These are phyloP conservation scores for Mucor circinelloides DNA, from an alignment of 371 early-diverging fungal species.

Conservation along the genomic window DNA sequence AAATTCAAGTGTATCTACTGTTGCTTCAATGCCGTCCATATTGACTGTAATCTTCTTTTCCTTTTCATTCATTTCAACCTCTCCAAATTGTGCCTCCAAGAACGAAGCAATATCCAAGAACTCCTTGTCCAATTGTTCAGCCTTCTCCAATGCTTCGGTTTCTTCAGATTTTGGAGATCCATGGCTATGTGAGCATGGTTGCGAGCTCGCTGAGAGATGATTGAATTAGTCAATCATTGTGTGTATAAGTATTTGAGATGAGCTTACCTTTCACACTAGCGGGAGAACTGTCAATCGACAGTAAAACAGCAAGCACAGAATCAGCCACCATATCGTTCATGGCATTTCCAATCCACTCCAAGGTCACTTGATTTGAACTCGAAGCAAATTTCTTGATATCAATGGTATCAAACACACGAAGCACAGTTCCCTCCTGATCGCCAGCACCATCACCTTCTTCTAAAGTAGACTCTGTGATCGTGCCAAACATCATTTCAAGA, in stretches of 20 bases:
- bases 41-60: conserved; percentile 41
- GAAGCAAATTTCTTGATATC: conserved; percentile 62
- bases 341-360: conserved; percentile 93
- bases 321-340: conserved; percentile 97
- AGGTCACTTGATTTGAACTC: conserved; percentile 58
- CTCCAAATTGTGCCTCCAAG: conserved; percentile 48
- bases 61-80: conserved; percentile 41
- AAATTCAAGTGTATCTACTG: conserved; percentile 48
- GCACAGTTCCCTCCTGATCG: conserved; percentile 38
- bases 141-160: conserved; percentile 13
- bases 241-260: background rate
- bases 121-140: conserved; percentile 34
- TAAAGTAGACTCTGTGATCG: conserved; percentile 41
- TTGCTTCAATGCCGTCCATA: conserved; percentile 50
- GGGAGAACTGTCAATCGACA: conserved; percentile 86
- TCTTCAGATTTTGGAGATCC: conserved; percentile 11
- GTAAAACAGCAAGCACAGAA: conserved; percentile 83
- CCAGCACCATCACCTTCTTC: conserved; percentile 19
- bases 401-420: conserved; percentile 79
- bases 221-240: background rate
- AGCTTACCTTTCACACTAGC: conserved; percentile 84
- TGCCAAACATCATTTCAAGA: conserved; percentile 92
- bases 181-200: conserved; percentile 45
- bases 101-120: conserved; percentile 37
- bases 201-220: conserved; percentile 34